These are phyloP conservation scores for Colletotrichum navitas DNA, from an alignment of 2,329 filamentous ascomycete genomes.

Conservation along the genomic window DNA sequence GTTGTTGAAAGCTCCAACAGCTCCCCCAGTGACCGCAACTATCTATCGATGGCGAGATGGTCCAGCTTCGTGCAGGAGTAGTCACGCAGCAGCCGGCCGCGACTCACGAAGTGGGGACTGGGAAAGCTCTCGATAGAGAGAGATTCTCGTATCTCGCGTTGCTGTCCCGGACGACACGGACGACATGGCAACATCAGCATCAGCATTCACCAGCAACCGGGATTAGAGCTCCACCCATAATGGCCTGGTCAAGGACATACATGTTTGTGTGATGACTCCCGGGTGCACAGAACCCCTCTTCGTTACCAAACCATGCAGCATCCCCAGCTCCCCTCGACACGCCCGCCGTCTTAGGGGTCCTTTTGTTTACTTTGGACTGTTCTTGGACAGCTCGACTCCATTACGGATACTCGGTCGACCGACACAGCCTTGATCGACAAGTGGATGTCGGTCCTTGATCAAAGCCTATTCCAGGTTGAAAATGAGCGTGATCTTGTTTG, in stretches of 20 bases:
- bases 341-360: conserved; percentile 35
- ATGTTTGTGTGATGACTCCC: conserved; percentile 35
- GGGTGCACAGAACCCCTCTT: conserved; percentile 34
- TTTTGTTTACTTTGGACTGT: conserved; percentile 41
- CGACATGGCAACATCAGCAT: conserved; percentile 25
- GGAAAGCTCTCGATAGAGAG: conserved; percentile 19
- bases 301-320: conserved; percentile 29
- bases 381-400: conserved; percentile 28
- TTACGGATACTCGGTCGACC: conserved; percentile 6
- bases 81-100: conserved; percentile 12
- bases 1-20: conserved; percentile 13
- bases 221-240: conserved; percentile 23
- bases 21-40: conserved; percentile 22
- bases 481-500: neutral
- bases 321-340: conserved; percentile 34
- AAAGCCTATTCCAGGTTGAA: neutral
- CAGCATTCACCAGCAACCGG: conserved; percentile 16
- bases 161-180: conserved; percentile 23
- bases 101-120: conserved; percentile 11
- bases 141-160: conserved; percentile 22
- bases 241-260: conserved; percentile 30
- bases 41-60: conserved; percentile 20
- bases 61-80: conserved; percentile 27
- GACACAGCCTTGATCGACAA: conserved; percentile 31
- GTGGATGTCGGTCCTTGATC: conserved; percentile 13